Base-by-base conservation (phyloP, 2,329 filamentous ascomycete genomes). In the Chlorencoelia australis region DNA sequence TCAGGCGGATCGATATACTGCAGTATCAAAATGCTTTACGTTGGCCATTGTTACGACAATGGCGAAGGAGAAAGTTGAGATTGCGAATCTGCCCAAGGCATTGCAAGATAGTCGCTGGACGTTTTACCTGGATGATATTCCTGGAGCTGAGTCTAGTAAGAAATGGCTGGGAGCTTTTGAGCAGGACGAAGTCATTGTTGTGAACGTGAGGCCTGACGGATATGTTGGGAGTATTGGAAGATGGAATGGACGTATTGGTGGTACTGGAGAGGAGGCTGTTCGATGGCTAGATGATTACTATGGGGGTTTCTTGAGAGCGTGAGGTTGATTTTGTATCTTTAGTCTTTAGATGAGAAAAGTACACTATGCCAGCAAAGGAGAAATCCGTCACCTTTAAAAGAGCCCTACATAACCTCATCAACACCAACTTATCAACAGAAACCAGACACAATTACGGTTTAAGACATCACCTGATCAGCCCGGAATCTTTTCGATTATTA, bases 201-300 rank as follows among this genome's bases (percentile, higher is more conserved):
- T 79, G 26, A 78, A 80, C 48, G 75, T 86, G 2, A 67, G 81
- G 4, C 81, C 81, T 0, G 81, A 86, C 56, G 80, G 81, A 8
- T 86, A 85, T 54, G 73, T 85, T 4, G 81, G 80, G 1, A 74
- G 68, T n/a, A 58, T 82, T 16, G 62, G 67, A 6, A 43, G 58
- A 3, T 71, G 62, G 48, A 43, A 50, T 1, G 53, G 45, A 15
- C 47, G 41, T 16, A 52, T 57, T 20, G 16, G 25, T 18, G 32
- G 28, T 6, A 31, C 35, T 4, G 55, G 44, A 11, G 62, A 41
- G 8, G 43, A 53, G 15, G 65, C 64, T 2, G 56, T 56, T 2
- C 35, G 44, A 18, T 72, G 67, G 67, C 48, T 73, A 46, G 63
- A 72, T 43, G 48, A 56, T 5, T 75, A 73, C 47, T 73, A 70